Conservation (phyloP, 2,329 filamentous ascomycete species). For the Exophiala oligosperma region DNA sequence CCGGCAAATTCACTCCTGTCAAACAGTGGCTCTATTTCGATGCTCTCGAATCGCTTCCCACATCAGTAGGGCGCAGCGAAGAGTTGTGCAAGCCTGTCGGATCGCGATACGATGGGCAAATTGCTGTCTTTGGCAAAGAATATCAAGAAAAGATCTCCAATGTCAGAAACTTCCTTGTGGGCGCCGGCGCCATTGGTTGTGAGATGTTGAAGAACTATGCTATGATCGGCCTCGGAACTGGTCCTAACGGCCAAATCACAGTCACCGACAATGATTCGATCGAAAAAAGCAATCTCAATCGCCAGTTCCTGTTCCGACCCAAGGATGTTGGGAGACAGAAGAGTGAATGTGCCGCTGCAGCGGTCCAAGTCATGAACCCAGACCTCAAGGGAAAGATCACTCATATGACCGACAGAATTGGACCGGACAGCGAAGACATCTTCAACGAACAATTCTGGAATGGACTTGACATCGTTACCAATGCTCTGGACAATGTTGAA, state of each 20-base stretch:
- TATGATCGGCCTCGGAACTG: conserved; percentile 92
- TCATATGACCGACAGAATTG: conserved; percentile 84
- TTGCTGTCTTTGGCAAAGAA: conserved; percentile 90
- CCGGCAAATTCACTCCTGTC: conserved; percentile 96
- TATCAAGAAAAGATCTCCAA: conserved; percentile 94
- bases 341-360: conserved; percentile 87
- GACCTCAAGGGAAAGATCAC: conserved; percentile 84
- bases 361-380: conserved; percentile 94
- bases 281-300: conserved; percentile 97
- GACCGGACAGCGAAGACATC: conserved; percentile 85
- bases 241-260: conserved; percentile 82
- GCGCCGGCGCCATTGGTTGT: conserved; percentile 94
- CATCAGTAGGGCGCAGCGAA: conserved; percentile 71
- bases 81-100: conserved; percentile 84
- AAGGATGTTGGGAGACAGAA: conserved; percentile 95
- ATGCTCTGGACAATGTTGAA: conserved; percentile 96
- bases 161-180: conserved; percentile 88
- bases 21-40: conserved; percentile 97
- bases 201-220: conserved; percentile 99
- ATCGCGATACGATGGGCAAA: conserved; percentile 92
- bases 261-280: conserved; percentile 99
- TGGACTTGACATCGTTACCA: conserved; percentile 84
- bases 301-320: conserved; percentile 91
- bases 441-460: conserved; percentile 96
- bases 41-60: conserved; percentile 90